A percentile compares a stretch with the other conserved stretches of the same genome.
These are phyloP conservation scores for Saccharomycopsis oosterbeekiorum DNA, from an alignment of 805 yeast genomes.

Conservation along the genomic window DNA sequence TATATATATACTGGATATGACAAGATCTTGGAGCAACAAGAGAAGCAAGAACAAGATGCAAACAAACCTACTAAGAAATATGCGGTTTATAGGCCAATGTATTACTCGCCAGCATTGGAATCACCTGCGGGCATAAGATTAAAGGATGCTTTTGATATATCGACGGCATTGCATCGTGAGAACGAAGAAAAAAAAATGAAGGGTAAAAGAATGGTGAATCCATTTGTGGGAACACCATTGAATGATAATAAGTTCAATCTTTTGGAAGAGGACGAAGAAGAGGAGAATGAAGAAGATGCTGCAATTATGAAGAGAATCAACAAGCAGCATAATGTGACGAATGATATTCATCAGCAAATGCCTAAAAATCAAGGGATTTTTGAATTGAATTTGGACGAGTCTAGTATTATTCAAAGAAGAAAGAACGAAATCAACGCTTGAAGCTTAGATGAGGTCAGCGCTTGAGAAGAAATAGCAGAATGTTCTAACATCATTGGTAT, in stretches of 20 bases:
- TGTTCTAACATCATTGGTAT: too few relatives aligned
- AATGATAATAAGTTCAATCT: constrained; percentile 30
- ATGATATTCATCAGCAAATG: neutral
- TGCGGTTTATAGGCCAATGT: constrained; percentile 7
- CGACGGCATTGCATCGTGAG: constrained; percentile 76
- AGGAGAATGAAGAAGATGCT: constrained; percentile 7
- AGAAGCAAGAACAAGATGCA: neutral
- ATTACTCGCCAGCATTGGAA: constrained; percentile 26
- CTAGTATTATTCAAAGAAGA: constrained; percentile 16
- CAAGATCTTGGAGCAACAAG: neutral
- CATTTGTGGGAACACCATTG: constrained; percentile 30
- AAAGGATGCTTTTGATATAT: constrained; percentile 78
- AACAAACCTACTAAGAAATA: constrained; percentile 1
- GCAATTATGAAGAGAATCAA: neutral
- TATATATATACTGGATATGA: constrained; percentile 15
- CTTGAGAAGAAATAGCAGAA: too few relatives aligned
- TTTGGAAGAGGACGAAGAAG: constrained; percentile 16
- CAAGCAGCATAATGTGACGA: neutral
- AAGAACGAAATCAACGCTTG: constrained; percentile 5
- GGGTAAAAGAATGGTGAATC: neutral
- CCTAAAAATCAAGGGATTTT: constrained; percentile 5
- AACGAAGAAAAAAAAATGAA: constrained; percentile 42
- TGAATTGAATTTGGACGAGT: constrained; percentile 15
- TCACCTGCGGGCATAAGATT: constrained; percentile 73
- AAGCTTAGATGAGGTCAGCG: too few relatives aligned